Evolutionary conservation across 768 basidiomycete species (phyloP), one percentile per base, ranked within the genome.

Genomic region (Russula griseocarnosa): DNA sequence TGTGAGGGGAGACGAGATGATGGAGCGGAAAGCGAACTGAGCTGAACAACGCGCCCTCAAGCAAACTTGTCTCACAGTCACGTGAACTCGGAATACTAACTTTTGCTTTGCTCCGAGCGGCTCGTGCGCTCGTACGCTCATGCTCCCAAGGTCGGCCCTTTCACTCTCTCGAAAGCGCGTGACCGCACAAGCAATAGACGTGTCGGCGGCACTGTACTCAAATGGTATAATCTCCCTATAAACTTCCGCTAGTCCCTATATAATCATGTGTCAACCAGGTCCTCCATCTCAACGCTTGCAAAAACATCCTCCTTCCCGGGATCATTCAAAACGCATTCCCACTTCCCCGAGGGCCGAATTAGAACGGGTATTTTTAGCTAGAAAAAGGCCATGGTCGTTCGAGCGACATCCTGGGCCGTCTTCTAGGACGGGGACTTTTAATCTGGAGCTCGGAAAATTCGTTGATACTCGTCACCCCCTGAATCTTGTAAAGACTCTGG

Each of bases 71-170:
- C 65, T 24, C 65, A 63, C 62, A 24, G 36, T 61, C 57, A 66
- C 61, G 49, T 54, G 56, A 11, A 5, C 10, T 1, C 20, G n/a
- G 14, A 24, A 10, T 38, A 1, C 5, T 2, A n/a, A n/a, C n/a
- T n/a, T n/a, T n/a, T n/a, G n/a, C 14, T 20, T 18, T 0, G 16
- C 8, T 20, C 16, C 5, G 20, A 20, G 28, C 3, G 9, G 18
- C 22, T 56, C n/a, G 55, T 61, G 49, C 50, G 65, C 51, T 61
- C 61, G 16, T 11, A 3, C 5, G 47, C 13, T 65, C 49, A 61
- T 68, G 44, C 34, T 62, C 68, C 52, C 69, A 14, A 69, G 54
- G 52, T 58, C 58, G 24, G 57, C 59, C 40, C 55, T 62, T 30
- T 55, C 65, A 3, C 32, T 58, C 4, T 34, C 67, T 49, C 55